phyloP scores from a whole-genome alignment of 179 eudicot genomes.

The Drosera spatulata region DNA sequence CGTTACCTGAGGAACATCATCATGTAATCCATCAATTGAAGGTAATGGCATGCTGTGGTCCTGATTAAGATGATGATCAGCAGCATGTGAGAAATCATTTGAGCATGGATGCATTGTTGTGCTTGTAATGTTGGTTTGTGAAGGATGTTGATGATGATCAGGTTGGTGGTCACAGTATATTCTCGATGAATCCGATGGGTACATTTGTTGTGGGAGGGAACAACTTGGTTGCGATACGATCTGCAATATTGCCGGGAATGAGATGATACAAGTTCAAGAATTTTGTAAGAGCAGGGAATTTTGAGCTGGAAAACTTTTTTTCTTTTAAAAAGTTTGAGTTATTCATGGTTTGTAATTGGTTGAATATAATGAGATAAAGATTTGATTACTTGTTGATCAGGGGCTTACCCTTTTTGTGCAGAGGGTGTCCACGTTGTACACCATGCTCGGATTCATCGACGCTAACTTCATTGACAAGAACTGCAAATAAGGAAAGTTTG shows the following conservation, averaged over 20 bases:
- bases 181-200: constrained; percentile 40
- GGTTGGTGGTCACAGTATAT: constrained; percentile 33
- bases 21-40: constrained; percentile 33
- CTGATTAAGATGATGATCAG: constrained; percentile 10
- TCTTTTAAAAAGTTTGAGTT: too few relatives aligned
- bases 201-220: constrained; percentile 31
- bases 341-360: too few relatives aligned
- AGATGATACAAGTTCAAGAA: neutral
- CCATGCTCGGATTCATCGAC: constrained; percentile 51
- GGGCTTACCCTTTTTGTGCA: constrained; percentile 59
- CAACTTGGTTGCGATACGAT: constrained; percentile 34
- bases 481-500: constrained; percentile 18
- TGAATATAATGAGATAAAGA: neutral
- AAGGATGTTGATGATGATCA: constrained; percentile 26
- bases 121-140: constrained; percentile 5
- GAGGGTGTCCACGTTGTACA: constrained; percentile 36
- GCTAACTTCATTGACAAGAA: constrained; percentile 82
- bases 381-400: neutral
- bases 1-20: constrained; percentile 48
- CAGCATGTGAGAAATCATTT: constrained; percentile 11
- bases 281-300: neutral
- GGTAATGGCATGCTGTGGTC: constrained; percentile 40
- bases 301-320: neutral
- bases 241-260: constrained; percentile 19
- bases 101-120: constrained; percentile 6